Base-by-base conservation (phyloP, 371 early-diverging fungal species). In the Basidiobolus meristosporus region DNA sequence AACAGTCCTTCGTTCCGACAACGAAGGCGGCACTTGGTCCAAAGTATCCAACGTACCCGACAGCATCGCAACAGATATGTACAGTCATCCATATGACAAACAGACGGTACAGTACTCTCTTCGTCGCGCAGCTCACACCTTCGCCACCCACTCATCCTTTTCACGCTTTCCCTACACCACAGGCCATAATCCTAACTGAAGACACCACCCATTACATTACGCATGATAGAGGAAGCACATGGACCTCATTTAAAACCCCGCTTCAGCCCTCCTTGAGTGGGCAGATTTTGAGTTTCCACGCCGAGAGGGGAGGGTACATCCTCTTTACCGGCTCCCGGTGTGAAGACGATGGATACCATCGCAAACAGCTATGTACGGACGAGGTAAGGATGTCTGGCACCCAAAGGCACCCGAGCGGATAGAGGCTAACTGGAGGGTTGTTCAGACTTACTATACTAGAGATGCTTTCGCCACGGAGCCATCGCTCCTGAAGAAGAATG, bases 21-120 rank as follows among this genome's bases (percentile, higher is more conserved):
- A 82, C 39, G 75, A 74, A 51, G 82, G 82, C 42, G 66, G 64
- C 39, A 38, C 58, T 15, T 85, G 81, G 81, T 32, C 45, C 2
- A 55, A 47, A 37, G 52, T 68, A 23, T 32, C 42, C 1, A 65
- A 53, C 36, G 54, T 71, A 29, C 56, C 52, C 2, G 45, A 50
- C 1, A 59, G 19, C 11, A 23, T 12, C 31, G 42, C 41, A 17
- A 11, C 12, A 19, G 15, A 19, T 21, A 28, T 51, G 11, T 16
- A 38, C 23, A 16, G n/a, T 11, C 47, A 40, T 32, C 38, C 39
- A 10, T 51, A 32, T 20, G 36, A 41, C 26, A 19, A 15, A 20
- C 31, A 30, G 30, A 34, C 19, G 31, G 42, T 11, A 44, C 14
- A 33, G 21, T 19, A 17, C n/a, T 28, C 4, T 29, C 20, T 23